Evolutionary conservation across 306 rosid species (phyloP).

Genomic region (Rosa multiflora): DNA sequence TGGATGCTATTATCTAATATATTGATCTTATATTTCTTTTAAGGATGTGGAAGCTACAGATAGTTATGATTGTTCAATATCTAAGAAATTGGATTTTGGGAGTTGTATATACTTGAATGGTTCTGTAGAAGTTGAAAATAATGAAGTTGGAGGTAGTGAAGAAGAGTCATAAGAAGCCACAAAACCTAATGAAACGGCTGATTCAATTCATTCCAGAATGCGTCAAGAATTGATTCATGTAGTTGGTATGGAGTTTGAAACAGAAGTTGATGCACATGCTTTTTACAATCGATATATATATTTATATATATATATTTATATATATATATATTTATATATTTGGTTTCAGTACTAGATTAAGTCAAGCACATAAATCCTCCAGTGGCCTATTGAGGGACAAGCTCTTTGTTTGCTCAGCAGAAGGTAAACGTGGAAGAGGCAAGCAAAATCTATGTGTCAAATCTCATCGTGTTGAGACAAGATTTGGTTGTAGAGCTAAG

Average conservation of each 20-base stretch:
- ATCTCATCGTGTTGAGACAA: too few species aligned
- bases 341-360: too few species aligned
- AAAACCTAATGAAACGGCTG: not conserved
- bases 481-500: too few species aligned
- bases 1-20: not conserved
- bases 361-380: too few species aligned
- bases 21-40: not conserved
- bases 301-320: too few species aligned
- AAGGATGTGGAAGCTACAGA: not conserved
- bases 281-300: not conserved
- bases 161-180: not conserved
- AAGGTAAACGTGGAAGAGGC: too few species aligned
- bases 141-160: not conserved
- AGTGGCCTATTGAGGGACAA: too few species aligned
- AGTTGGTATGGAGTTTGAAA: not conserved
- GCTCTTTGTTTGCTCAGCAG: too few species aligned
- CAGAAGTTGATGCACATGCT: not conserved
- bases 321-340: too few species aligned
- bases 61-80: not conserved
- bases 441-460: too few species aligned
- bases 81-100: not conserved
- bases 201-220: not conserved
- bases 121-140: too few species aligned
- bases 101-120: not conserved
- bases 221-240: not conserved